phyloP scores from a whole-genome alignment of 768 basidiomycete species.

The Atractiella rhizophila region DNA sequence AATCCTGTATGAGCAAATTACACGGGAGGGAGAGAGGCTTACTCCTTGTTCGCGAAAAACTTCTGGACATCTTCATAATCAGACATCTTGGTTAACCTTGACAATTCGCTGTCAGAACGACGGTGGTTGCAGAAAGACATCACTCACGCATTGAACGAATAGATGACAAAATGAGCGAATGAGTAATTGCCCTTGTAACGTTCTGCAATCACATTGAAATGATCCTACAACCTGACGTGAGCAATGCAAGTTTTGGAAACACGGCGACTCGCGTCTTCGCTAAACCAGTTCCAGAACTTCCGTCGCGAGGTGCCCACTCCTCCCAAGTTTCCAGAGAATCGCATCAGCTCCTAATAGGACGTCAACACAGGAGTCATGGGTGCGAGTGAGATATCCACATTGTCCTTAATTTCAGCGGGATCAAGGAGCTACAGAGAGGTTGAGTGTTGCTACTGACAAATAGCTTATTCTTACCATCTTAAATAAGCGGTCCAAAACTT shows the following conservation, averaged over 20 bases:
- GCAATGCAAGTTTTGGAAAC: too few species aligned
- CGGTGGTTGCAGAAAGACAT: background rate
- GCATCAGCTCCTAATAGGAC: slow-evolving; percentile 28
- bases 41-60: slow-evolving; percentile 46
- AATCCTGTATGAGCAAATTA: slow-evolving; percentile 10
- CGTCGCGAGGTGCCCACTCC: slow-evolving; percentile 34
- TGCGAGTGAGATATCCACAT: slow-evolving; percentile 13
- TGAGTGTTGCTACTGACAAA: too few species aligned
- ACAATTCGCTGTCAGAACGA: slow-evolving; percentile 9
- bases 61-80: slow-evolving; percentile 38
- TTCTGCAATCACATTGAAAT: slow-evolving; percentile 23
- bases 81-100: slow-evolving; percentile 36
- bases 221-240: too few species aligned
- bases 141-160: too few species aligned
- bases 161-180: slow-evolving; percentile 22
- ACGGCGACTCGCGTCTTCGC: too few species aligned
- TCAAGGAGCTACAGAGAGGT: too few species aligned
- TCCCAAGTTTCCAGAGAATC: slow-evolving; percentile 35
- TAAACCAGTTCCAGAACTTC: slow-evolving; percentile 33
- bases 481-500: slow-evolving; percentile 25
- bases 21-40: slow-evolving; percentile 4
- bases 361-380: slow-evolving; percentile 7
- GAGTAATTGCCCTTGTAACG: slow-evolving; percentile 46
- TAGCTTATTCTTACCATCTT: too few species aligned
- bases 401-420: slow-evolving; percentile 27